phyloP scores from a whole-genome alignment of 139 green algal genomes.

The Chlorella sorokiniana region DNA sequence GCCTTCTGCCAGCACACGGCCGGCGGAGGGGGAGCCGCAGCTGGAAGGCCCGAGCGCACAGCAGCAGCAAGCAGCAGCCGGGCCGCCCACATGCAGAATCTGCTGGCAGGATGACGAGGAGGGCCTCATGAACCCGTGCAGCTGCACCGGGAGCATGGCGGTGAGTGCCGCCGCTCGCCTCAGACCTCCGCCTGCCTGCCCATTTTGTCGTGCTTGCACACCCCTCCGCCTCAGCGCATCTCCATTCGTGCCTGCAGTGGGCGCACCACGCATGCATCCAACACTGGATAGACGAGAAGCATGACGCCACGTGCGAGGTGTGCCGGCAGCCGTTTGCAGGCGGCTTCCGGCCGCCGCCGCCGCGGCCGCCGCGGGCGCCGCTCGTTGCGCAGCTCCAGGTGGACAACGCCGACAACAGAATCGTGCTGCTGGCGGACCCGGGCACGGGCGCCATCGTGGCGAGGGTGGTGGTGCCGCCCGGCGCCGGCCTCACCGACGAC shows the following conservation, averaged over 20 bases:
- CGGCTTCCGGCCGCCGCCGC: background rate
- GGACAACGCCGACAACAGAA: conserved; percentile 18
- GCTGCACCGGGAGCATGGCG: conserved; percentile 16
- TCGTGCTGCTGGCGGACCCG: conserved; percentile 17
- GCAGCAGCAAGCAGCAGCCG: background rate
- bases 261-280: conserved; percentile 22
- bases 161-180: background rate
- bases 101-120: conserved; percentile 8
- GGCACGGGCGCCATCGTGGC: conserved; percentile 7
- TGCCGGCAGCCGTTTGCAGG: conserved; percentile 6
- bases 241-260: background rate
- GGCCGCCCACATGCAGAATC: background rate
- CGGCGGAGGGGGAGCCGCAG: too few relatives aligned
- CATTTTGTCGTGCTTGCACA: background rate
- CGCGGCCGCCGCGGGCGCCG: background rate
- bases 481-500: background rate
- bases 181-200: background rate
- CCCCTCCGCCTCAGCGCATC: background rate
- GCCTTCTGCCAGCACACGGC: too few relatives aligned
- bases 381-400: conserved; percentile 25
- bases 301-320: conserved; percentile 2
- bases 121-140: conserved; percentile 1
- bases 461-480: conserved; percentile 7
- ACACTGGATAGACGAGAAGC: conserved; percentile 22
- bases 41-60: too few relatives aligned